Percentiles rank a stretch among this genome's conserved stretches.
Evolutionary conservation across 2,329 filamentous ascomycete species (phyloP).

Genomic region (Monosporascus sp.): DNA sequence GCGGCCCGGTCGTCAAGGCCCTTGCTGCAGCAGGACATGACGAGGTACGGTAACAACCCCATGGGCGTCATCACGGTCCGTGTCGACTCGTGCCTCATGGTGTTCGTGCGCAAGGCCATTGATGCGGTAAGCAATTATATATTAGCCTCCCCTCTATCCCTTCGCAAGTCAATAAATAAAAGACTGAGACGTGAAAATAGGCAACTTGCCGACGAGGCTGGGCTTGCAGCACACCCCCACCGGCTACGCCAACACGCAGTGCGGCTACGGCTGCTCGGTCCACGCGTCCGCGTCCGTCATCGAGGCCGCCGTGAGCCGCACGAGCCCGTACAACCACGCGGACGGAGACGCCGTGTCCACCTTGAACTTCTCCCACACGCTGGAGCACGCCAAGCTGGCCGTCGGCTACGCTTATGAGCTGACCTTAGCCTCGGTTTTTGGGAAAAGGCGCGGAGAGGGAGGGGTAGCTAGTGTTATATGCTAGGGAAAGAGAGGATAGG

Average conservation of each 20-base stretch:
- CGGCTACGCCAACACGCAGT: slow-evolving; percentile 42
- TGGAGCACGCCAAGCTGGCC: slow-evolving; percentile 54
- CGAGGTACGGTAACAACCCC: slow-evolving; percentile 29
- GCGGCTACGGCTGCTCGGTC: slow-evolving; percentile 60
- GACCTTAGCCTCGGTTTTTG: slow-evolving; percentile 21
- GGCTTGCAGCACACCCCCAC: slow-evolving; percentile 28
- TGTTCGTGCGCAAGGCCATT: slow-evolving; percentile 34
- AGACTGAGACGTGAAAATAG: not conserved
- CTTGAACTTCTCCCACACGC: slow-evolving; percentile 61
- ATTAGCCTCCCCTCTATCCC: not conserved
- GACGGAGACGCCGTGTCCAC: slow-evolving; percentile 67
- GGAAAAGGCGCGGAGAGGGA: not conserved
- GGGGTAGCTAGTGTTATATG: not conserved
- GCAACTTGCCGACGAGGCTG: not conserved
- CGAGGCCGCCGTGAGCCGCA: slow-evolving; percentile 54
- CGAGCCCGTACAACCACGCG: slow-evolving; percentile 68
- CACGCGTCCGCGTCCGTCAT: slow-evolving; percentile 63
- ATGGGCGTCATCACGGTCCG: slow-evolving; percentile 37
- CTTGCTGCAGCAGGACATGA: slow-evolving; percentile 42
- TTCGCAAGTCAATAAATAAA: not conserved
- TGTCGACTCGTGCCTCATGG: slow-evolving; percentile 30
- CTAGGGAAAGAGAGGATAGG: no score
- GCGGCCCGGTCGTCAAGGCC: slow-evolving; percentile 30
- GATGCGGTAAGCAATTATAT: slow-evolving; percentile 14
- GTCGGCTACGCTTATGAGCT: slow-evolving; percentile 44